Percentiles rank a stretch among this genome's conserved stretches.
Conservation (phyloP, 768 basidiomycete genomes). For the Auricularia sp. region DNA sequence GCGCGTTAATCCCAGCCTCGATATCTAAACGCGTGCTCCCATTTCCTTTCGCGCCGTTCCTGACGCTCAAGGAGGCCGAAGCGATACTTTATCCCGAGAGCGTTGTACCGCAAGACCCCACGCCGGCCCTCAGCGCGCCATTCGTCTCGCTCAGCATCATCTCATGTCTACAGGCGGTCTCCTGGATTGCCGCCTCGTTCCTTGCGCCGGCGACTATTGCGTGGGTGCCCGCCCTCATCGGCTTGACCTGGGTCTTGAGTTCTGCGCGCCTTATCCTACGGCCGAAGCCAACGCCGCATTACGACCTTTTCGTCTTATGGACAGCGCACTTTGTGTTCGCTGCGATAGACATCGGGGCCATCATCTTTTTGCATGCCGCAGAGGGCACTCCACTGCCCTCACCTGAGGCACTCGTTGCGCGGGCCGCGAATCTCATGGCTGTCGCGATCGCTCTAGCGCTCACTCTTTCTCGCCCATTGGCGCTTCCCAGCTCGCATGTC, state of each 20-base stretch:
- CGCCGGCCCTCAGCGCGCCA: conserved; percentile 36
- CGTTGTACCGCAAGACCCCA: background rate
- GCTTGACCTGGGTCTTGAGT: conserved; percentile 52
- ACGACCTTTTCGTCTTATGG: conserved; percentile 54
- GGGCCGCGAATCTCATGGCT: conserved; percentile 34
- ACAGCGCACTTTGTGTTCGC: conserved; percentile 35
- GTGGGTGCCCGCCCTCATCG: conserved; percentile 30
- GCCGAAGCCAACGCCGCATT: conserved; percentile 48
- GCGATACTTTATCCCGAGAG: conserved; percentile 6
- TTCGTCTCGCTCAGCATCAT: conserved; percentile 45
- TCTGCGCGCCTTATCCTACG: conserved; percentile 41
- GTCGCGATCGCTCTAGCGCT: conserved; percentile 34
- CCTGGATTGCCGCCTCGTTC: conserved; percentile 51
- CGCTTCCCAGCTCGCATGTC: conserved; percentile 43
- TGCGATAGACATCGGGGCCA: conserved; percentile 41
- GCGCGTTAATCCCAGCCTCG: conserved; percentile 10
- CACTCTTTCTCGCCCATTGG: conserved; percentile 55
- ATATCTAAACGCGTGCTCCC: conserved; percentile 19
- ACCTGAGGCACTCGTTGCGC: conserved; percentile 14
- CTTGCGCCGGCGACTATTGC: conserved; percentile 27
- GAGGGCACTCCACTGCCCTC: conserved; percentile 34
- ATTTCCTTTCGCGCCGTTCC: conserved; percentile 15
- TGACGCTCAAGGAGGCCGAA: conserved; percentile 12
- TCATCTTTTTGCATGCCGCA: conserved; percentile 33
- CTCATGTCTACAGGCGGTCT: conserved; percentile 44